Evolutionary conservation across 2,329 filamentous ascomycete genomes (phyloP).

Genomic region (Trichoderma lentiforme): DNA sequence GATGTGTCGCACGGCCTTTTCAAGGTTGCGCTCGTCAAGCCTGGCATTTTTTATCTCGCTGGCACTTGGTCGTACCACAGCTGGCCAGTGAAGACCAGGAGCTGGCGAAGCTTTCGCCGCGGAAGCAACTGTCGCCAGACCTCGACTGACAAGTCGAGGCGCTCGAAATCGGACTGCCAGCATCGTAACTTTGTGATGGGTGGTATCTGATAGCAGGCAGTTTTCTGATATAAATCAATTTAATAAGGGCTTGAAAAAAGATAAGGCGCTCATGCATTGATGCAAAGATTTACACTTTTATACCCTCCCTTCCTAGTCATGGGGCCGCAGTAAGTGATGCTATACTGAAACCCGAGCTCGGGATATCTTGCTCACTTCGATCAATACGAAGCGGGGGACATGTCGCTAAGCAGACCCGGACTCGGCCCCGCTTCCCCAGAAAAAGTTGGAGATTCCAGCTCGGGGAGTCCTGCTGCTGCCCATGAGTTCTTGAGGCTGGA

Average conservation of each 20-base stretch:
- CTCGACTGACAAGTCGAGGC: constrained; percentile 2
- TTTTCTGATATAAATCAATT: background rate
- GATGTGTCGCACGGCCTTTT: constrained; percentile 50
- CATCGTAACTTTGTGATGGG: background rate
- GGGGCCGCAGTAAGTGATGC: background rate
- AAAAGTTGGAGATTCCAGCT: background rate
- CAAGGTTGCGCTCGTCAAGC: constrained; percentile 49
- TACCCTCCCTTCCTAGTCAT: background rate
- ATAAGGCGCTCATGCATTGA: background rate
- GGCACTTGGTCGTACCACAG: constrained; percentile 36
- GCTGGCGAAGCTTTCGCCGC: background rate
- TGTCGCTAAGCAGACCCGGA: constrained; percentile 14
- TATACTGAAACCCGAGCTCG: constrained; percentile 31
- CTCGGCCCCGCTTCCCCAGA: constrained; percentile 9
- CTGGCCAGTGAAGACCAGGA: background rate
- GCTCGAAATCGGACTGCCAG: constrained; percentile 5
- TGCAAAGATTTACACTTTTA: background rate
- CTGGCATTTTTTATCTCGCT: constrained; percentile 37
- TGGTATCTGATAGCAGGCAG: background rate
- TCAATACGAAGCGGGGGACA: constrained; percentile 1
- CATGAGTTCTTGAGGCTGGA: constrained; percentile 30
- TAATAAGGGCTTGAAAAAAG: background rate
- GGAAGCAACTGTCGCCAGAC: constrained; percentile 3
- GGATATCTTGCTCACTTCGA: constrained; percentile 23
- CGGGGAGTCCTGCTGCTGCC: constrained; percentile 18